phyloP scores from a whole-genome alignment of 75 land plant genomes.

The Azolla pinnata region DNA sequence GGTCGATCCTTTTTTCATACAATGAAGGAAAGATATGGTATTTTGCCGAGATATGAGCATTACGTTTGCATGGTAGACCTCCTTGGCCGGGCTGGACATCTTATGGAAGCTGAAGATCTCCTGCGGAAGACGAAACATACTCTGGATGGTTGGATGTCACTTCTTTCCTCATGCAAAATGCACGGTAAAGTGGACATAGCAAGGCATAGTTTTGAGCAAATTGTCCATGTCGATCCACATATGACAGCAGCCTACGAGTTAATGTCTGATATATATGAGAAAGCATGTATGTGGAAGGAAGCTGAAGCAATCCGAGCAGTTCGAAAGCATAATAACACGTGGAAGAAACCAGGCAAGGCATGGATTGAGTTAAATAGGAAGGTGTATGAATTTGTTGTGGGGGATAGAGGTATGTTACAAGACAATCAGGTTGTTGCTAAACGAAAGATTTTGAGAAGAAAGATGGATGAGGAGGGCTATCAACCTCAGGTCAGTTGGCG shows the following conservation, averaged over 20 bases:
- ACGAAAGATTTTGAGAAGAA: neutral
- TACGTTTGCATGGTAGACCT: neutral
- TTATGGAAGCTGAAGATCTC: conserved; percentile 1
- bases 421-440: neutral
- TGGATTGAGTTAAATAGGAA: conserved; percentile 3
- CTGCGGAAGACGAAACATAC: neutral
- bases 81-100: neutral
- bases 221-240: neutral
- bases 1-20: neutral
- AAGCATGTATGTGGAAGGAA: conserved; percentile 1
- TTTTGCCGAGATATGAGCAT: neutral
- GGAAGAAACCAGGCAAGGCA: conserved; percentile 7
- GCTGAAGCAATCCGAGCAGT: neutral
- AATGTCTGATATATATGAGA: neutral
- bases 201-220: neutral
- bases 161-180: conserved; percentile 1
- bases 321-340: neutral
- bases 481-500: neutral
- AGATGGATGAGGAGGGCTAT: neutral
- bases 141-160: conserved; percentile 4
- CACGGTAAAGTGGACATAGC: neutral
- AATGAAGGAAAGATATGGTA: neutral
- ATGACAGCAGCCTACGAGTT: neutral
- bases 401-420: neutral
- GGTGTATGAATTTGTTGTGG: conserved; percentile 9